A percentile compares a stretch with the other conserved stretches of the same genome.
Evolutionary conservation across 2,329 filamentous ascomycete species (phyloP).

Genomic region (Alternaria longipes): DNA sequence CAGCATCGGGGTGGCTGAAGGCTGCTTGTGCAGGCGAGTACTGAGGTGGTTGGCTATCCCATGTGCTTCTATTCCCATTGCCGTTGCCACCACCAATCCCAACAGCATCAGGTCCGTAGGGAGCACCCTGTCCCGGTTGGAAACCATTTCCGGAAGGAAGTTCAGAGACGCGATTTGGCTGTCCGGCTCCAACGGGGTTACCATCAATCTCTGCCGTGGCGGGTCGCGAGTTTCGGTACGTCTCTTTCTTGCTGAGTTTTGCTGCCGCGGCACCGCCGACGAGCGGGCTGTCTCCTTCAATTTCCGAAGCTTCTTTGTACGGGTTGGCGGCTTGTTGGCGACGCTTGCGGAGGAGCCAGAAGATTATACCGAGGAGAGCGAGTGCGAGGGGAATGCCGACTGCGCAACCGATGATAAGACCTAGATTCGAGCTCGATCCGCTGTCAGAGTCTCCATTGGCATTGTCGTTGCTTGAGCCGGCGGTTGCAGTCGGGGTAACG

Average conservation of each 20-base stretch:
- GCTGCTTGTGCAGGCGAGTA: conserved; percentile 36
- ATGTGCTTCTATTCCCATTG: conserved; percentile 31
- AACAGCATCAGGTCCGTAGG: conserved; percentile 42
- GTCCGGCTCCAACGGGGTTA: conserved; percentile 39
- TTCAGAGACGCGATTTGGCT: conserved; percentile 43
- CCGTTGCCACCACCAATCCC: conserved; percentile 37
- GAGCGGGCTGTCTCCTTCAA: conserved; percentile 29
- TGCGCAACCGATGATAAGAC: conserved; percentile 47
- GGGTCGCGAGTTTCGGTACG: conserved; percentile 23
- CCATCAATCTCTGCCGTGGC: conserved; percentile 42
- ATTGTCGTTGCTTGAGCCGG: not conserved
- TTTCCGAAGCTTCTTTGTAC: conserved; percentile 29
- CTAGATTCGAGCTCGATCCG: conserved; percentile 32
- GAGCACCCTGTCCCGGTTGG: conserved; percentile 29
- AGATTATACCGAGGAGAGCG: conserved; percentile 39
- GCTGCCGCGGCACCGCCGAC: conserved; percentile 33
- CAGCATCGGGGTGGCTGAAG: conserved; percentile 20
- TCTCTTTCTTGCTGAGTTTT: conserved; percentile 33
- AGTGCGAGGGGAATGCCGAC: conserved; percentile 49
- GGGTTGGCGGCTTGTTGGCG: conserved; percentile 29
- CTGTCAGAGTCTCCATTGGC: conserved; percentile 7
- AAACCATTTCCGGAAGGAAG: conserved; percentile 42
- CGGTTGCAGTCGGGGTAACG: conserved; percentile 25
- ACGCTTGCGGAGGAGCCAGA: conserved; percentile 47
- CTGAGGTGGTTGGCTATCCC: conserved; percentile 41